Evolutionary conservation across 371 early-diverging fungal genomes (phyloP).

Genomic region (Rhizopus arrhizus): DNA sequence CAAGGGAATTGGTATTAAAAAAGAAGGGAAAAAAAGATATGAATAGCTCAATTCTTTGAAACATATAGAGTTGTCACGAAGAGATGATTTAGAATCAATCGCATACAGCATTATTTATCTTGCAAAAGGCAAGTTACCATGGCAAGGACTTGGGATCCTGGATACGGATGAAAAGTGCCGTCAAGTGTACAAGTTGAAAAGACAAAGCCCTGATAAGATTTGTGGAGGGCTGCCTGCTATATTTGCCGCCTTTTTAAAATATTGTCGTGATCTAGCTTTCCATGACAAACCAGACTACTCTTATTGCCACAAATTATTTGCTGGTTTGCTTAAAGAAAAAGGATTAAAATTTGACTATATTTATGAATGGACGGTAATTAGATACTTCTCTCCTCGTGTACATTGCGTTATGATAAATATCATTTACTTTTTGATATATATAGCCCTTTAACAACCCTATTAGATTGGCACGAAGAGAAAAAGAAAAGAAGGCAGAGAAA

Average conservation of each 20-base stretch:
- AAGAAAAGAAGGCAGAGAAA: neutral
- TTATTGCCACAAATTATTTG: slow-evolving; percentile 89
- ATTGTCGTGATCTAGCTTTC: slow-evolving; percentile 65
- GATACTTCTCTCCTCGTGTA: neutral
- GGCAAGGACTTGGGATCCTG: slow-evolving; percentile 87
- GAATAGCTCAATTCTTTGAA: neutral
- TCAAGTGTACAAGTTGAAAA: slow-evolving; percentile 44
- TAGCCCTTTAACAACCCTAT: neutral
- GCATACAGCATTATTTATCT: slow-evolving; percentile 93
- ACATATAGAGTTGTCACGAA: slow-evolving; percentile 77
- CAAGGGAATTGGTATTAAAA: slow-evolving; percentile 55
- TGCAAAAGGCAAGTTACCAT: slow-evolving; percentile 84
- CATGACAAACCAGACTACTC: slow-evolving; percentile 97
- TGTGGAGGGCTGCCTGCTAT: neutral
- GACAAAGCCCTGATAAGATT: neutral
- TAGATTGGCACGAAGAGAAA: neutral
- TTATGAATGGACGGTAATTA: slow-evolving; percentile 84
- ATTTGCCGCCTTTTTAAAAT: neutral
- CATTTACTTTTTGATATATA: neutral
- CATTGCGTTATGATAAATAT: no score
- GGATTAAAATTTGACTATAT: slow-evolving; percentile 91
- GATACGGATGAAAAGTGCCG: slow-evolving; percentile 80
- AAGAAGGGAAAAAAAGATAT: no score
- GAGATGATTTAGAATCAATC: slow-evolving; percentile 91
- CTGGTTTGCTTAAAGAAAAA: slow-evolving; percentile 87